Percentiles rank a stretch among this genome's conserved stretches.
phyloP scores from a whole-genome alignment of 2,329 filamentous ascomycete genomes.

The Aureobasidium mangrovei region DNA sequence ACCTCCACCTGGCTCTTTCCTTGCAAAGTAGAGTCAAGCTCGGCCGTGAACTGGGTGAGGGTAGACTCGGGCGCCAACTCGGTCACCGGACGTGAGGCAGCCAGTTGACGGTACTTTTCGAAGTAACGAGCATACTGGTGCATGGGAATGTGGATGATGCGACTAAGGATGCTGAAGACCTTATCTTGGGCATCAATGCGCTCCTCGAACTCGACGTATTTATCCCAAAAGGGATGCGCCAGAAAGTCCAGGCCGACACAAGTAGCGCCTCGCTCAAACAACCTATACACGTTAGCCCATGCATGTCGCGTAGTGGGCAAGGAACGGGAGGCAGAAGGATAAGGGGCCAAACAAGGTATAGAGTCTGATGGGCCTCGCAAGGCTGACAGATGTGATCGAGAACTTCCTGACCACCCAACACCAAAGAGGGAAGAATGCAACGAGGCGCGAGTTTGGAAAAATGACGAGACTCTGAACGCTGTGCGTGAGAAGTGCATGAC shows the following conservation, averaged over 20 bases:
- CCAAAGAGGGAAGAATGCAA: neutral
- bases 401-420: neutral
- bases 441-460: slow-evolving; percentile 2
- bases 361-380: neutral
- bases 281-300: slow-evolving; percentile 41
- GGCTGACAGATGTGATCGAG: neutral
- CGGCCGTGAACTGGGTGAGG: slow-evolving; percentile 59
- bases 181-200: slow-evolving; percentile 74
- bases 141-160: slow-evolving; percentile 83
- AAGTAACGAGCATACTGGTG: slow-evolving; percentile 95
- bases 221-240: slow-evolving; percentile 96
- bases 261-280: slow-evolving; percentile 82
- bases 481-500: slow-evolving; percentile 12
- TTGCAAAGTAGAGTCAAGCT: slow-evolving; percentile 57
- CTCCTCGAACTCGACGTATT: slow-evolving; percentile 95
- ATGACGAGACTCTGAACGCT: slow-evolving; percentile 10
- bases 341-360: slow-evolving; percentile 10
- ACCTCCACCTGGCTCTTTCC: slow-evolving; percentile 67
- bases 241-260: slow-evolving; percentile 88
- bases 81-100: slow-evolving; percentile 60
- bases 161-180: slow-evolving; percentile 73
- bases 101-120: slow-evolving; percentile 74
- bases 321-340: neutral
- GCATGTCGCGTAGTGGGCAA: neutral
- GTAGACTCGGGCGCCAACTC: slow-evolving; percentile 64